Base-by-base conservation (phyloP, 805 yeast genomes). In the Jamesozyma lodderae region DNA sequence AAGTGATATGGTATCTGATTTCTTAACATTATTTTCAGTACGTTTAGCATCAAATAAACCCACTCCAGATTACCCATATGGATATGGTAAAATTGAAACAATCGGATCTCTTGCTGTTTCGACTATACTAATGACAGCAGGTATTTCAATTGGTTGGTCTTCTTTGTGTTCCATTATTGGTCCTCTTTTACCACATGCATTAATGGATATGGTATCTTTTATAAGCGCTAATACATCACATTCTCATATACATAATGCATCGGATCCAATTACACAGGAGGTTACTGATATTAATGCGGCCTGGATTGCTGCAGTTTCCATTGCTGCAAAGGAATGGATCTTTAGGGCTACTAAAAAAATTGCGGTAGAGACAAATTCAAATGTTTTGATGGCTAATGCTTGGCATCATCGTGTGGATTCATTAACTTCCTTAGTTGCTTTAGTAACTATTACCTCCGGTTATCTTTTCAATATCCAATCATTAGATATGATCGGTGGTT, bases 401-500 rank as follows among this genome's bases (percentile, higher is more conserved):
- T 90, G 96, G 96, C 97, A 90, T 59, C 97, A 90, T 56, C 72
- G 97, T 46, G 88, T 88, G 9, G 97, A 90, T 56, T 81, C 94
- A 1, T 61, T 90, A 47, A 92, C 96, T 1, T 84, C 96, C 0
- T 69, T 81, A 14, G 96, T 88, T 10, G 96, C 96, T 0, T 71
- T 88, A 17, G 72, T 77, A 2, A 85, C 96, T 1, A 90, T 90
- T 34, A 72, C 92, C 0, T 77, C 86, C 1, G 94, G 95, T 16
- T 79, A 81, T 46, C 64, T 84, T 41, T 72, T 85, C 45, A 73
- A 79, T 43, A 72, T 84, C 31, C 77, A 77, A 32, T 85, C 95
- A 80, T 62, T 90, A 40, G 97, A 90, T 57, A 82, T 95, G 4
- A 70, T 85, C 35, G 97, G 96, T 42, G 97, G 96, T 0, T 57